phyloP scores from a whole-genome alignment of 1,284 basidiomycete species.

The Fomes fomentarius region DNA sequence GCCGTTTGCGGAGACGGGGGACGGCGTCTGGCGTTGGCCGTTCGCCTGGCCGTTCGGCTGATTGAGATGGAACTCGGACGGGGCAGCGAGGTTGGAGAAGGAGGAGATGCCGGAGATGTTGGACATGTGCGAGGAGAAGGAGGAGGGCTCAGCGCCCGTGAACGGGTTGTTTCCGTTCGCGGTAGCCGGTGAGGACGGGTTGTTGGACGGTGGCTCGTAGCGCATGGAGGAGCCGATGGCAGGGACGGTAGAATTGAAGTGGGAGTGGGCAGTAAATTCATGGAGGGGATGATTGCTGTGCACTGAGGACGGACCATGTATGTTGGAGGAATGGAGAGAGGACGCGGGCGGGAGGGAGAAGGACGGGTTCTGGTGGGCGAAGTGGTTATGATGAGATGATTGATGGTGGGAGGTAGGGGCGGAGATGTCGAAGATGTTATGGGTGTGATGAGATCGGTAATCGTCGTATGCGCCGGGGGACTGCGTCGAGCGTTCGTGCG shows the following conservation, averaged over 20 bases:
- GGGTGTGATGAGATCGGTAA: conserved; percentile 44
- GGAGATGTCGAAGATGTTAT: conserved; percentile 76
- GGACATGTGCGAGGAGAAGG: conserved; percentile 29
- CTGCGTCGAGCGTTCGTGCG: conserved; percentile 46
- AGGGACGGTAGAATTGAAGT: conserved; percentile 64
- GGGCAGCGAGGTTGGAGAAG: conserved; percentile 27
- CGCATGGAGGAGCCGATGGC: conserved; percentile 63
- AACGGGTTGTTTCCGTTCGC: conserved; percentile 28
- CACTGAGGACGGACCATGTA: conserved; percentile 26
- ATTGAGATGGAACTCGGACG: conserved; percentile 25
- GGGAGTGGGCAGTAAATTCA: conserved; percentile 36
- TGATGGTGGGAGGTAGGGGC: conserved; percentile 42
- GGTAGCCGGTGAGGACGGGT: conserved; percentile 40
- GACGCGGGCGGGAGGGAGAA: conserved; percentile 31
- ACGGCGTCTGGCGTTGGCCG: conserved; percentile 29
- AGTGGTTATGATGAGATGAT: conserved; percentile 29
- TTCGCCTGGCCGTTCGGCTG: conserved; percentile 22
- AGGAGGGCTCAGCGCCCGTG: conserved; percentile 31
- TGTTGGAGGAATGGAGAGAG: conserved; percentile 23
- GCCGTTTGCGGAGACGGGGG: conserved; percentile 26
- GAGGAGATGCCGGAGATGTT: conserved; percentile 24
- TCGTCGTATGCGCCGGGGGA: conserved; percentile 39
- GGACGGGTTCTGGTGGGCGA: conserved; percentile 23
- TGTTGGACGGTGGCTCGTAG: conserved; percentile 44
- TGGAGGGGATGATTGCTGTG: conserved; percentile 26